Evolutionary conservation across 2,329 filamentous ascomycete genomes (phyloP).

Genomic region (Mollisiaceae sp.): DNA sequence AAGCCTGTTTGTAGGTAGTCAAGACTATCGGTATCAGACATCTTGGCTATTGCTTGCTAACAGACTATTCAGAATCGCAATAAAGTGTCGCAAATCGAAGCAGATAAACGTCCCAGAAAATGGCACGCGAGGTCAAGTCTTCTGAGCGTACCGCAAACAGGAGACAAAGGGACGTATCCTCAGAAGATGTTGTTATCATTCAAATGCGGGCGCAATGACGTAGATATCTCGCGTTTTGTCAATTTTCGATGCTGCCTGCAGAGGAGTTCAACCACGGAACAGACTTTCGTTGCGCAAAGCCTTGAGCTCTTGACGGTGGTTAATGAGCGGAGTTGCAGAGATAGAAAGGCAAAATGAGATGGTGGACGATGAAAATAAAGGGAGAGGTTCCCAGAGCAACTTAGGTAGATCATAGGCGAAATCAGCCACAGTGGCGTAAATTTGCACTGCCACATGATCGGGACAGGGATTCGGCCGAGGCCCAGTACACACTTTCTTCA

Average conservation of each 20-base stretch:
- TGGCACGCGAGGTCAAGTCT: neutral
- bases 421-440: conserved; percentile 15
- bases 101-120: neutral
- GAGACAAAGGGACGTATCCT: neutral
- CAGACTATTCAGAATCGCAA: conserved; percentile 6
- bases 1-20: conserved; percentile 89
- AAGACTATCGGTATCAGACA: conserved; percentile 69
- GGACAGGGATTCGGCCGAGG: neutral
- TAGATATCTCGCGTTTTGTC: conserved; percentile 11
- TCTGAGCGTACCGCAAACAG: neutral
- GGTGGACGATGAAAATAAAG: conserved; percentile 20
- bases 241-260: conserved; percentile 9
- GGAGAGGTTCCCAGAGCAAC: conserved; percentile 17
- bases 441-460: neutral
- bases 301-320: neutral
- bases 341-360: conserved; percentile 1
- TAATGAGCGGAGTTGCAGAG: conserved; percentile 2
- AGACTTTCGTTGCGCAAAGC: neutral
- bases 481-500: neutral
- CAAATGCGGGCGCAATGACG: conserved; percentile 16
- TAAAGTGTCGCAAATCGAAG: neutral
- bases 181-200: conserved; percentile 6
- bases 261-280: neutral
- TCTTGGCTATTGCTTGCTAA: conserved; percentile 39
- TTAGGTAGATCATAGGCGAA: conserved; percentile 3